Percentiles rank a stretch among this genome's conserved stretches.
Conservation (phyloP, 495 filamentous ascomycete genomes). For the Lasiosphaeria miniovina region DNA sequence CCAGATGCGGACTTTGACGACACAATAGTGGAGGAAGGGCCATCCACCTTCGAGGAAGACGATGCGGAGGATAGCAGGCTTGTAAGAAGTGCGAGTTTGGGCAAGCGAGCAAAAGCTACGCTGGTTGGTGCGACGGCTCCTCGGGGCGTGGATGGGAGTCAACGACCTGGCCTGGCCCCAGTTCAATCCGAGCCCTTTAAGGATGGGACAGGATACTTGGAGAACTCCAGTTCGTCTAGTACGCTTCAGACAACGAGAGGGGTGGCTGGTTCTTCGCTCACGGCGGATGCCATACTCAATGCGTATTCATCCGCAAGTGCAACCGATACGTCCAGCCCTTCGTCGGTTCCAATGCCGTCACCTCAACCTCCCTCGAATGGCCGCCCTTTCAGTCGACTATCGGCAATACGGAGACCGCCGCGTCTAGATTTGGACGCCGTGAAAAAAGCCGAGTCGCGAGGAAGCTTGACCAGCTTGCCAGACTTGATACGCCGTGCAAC, state of each 20-base stretch:
- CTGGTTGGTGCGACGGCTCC: slow-evolving; percentile 55
- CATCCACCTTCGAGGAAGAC: slow-evolving; percentile 46
- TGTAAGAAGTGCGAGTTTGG: slow-evolving; percentile 75
- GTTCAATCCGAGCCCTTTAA: slow-evolving; percentile 34
- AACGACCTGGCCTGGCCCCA: slow-evolving; percentile 33
- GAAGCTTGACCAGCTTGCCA: slow-evolving; percentile 84
- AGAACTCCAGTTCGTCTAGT: slow-evolving; percentile 42
- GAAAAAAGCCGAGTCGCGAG: slow-evolving; percentile 72
- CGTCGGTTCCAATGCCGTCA: slow-evolving; percentile 31
- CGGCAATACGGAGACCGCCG: slow-evolving; percentile 63
- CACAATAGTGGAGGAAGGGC: slow-evolving; percentile 46
- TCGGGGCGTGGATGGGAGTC: slow-evolving; percentile 18
- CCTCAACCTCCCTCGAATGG: slow-evolving; percentile 21
- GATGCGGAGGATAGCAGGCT: slow-evolving; percentile 60
- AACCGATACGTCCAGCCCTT: slow-evolving; percentile 32
- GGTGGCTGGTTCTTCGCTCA: slow-evolving; percentile 27
- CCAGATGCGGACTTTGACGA: slow-evolving; percentile 49
- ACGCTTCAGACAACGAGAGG: slow-evolving; percentile 26
- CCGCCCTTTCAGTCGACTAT: slow-evolving; percentile 42
- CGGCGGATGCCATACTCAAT: slow-evolving; percentile 40
- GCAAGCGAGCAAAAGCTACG: slow-evolving; percentile 68
- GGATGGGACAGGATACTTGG: slow-evolving; percentile 43
- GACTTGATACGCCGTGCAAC: slow-evolving; percentile 90
- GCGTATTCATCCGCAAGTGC: slow-evolving; percentile 45
- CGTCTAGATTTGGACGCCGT: slow-evolving; percentile 76